Evolutionary conservation across 306 rosid species (phyloP), one percentile per base, ranked within the genome.

Genomic region (Heteromeles arbutifolia): DNA sequence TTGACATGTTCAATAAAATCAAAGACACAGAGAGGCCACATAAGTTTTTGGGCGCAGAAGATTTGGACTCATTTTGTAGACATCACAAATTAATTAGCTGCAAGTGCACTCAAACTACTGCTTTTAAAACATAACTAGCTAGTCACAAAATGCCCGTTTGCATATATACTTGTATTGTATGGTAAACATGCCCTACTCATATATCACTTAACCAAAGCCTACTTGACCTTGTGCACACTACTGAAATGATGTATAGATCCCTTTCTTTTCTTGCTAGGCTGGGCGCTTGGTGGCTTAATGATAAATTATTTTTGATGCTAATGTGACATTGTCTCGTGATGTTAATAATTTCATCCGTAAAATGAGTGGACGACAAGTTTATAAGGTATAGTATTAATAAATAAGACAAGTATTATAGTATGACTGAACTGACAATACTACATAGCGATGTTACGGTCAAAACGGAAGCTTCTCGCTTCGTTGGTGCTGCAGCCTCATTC

Each of bases 241-340:
- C 53, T 37, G 43, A 15, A 39, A 52, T 21, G 66, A 31, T 70
- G 50, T 45, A 11, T 50, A 52, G 79, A 71, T 74, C 86, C 84
- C 72, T 86, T 81, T 79, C 85, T 82, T 87, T 85, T 72, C 84
- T 77, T 81, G 78, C 78, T 84, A 78, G 85, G 77, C 31, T 70
- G 18, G 72, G 68, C 63, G 32, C 65, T 72, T 50, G 52, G 69
- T 72, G 34, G 45, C 63, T 25, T 26, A 26, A 22, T 48, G 18
- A 50, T 50, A 50, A 15, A 50, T 50, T 50, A 2, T 17, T 15
- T 50, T 50, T 0, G 54, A 5, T 50, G 54, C 17, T 50, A 50
- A 15, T 5, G 1, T 48, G 8, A 18, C 54, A 17, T 0, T 50
- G 54, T 50, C 3, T 15, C 1, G 1, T 50, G 21, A 50, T 50